Evolutionary conservation across 306 rosid species (phyloP).

Genomic region (Neltuma alba): DNA sequence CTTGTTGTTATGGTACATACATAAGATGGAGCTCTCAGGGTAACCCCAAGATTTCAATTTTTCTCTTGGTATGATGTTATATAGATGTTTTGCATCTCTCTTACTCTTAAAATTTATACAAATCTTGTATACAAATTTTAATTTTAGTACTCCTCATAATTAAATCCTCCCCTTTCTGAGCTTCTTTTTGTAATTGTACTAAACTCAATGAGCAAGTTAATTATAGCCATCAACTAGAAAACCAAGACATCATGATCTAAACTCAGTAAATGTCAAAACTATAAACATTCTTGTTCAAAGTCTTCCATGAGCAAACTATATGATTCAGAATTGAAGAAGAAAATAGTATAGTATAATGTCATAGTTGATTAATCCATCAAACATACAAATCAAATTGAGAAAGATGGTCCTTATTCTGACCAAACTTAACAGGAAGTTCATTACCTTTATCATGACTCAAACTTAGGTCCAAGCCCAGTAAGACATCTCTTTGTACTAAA

Average conservation of each 20-base stretch:
- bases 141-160: not conserved
- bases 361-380: conserved; percentile 30
- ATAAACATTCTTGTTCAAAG: not conserved
- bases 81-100: not conserved
- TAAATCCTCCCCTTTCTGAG: not conserved
- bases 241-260: not conserved
- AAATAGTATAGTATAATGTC: not conserved
- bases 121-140: not conserved
- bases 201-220: not conserved
- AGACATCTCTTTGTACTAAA: conserved; percentile 42
- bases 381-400: conserved; percentile 67
- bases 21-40: not conserved
- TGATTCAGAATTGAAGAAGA: not conserved
- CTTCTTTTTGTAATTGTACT: not conserved
- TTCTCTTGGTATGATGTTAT: not conserved
- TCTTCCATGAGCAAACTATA: not conserved
- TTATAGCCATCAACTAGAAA: not conserved
- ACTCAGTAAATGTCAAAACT: not conserved
- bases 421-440: conserved; percentile 33
- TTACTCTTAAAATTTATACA: not conserved
- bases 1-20: not conserved
- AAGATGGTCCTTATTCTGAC: conserved; percentile 48
- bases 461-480: conserved; percentile 47
- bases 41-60: not conserved
- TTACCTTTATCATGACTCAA: conserved; percentile 18